These are phyloP conservation scores for Boletus rex-veris DNA, from an alignment of 768 basidiomycete species.

Conservation along the genomic window DNA sequence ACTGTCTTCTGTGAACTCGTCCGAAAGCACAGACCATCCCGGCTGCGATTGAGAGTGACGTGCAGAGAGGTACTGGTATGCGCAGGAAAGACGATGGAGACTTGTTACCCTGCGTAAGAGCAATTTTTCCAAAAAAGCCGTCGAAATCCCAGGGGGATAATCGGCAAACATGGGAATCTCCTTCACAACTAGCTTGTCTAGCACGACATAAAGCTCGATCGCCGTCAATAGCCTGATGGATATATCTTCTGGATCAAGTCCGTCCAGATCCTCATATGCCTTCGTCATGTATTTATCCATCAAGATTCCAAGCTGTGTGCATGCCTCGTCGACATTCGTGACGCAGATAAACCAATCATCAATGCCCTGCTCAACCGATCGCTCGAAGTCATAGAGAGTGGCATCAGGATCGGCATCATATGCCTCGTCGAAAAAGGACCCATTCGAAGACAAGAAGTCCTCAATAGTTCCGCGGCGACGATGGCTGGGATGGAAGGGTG, in stretches of 20 bases:
- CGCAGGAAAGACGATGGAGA: no score
- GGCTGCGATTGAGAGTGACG: no score
- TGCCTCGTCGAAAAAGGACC: constrained; percentile 4
- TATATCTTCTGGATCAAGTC: constrained; percentile 31
- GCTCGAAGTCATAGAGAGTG: constrained; percentile 38
- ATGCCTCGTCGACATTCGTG: neutral
- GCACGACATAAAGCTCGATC: constrained; percentile 33
- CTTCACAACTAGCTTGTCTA: constrained; percentile 26
- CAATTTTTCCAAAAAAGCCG: no score
- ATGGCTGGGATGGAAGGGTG: constrained; percentile 2
- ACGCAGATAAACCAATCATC: constrained; percentile 31
- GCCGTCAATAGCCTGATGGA: constrained; percentile 39
- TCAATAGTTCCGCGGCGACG: constrained; percentile 6
- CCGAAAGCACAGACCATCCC: no score
- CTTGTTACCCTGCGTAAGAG: no score
- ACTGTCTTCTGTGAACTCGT: no score
- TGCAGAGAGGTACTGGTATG: no score
- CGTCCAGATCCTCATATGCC: neutral
- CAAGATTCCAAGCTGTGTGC: constrained; percentile 16
- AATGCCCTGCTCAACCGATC: constrained; percentile 27
- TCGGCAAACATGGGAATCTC: constrained; percentile 12
- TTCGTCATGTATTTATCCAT: constrained; percentile 25
- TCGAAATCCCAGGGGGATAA: neutral
- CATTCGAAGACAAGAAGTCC: constrained; percentile 14
- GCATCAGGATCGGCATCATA: constrained; percentile 6